Evolutionary conservation across 345 rosid species (phyloP), one percentile per base, ranked within the genome.

Genomic region (Linum lewisii): DNA sequence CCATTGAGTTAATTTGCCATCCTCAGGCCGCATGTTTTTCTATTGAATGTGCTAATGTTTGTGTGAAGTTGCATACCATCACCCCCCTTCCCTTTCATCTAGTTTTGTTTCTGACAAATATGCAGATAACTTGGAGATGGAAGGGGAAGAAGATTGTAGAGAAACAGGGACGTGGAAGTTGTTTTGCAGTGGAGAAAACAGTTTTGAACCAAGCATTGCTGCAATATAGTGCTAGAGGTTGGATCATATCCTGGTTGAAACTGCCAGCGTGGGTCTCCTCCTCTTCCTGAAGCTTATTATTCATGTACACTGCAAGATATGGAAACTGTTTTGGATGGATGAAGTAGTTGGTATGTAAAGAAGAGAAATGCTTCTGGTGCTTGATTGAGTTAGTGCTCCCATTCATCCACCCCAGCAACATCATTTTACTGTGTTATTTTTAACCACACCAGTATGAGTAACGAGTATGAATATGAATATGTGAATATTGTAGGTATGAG

Each of bases 291-390:
- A 26, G 45, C 55, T 59, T 61, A 58, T 54, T 62, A 24, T 59
- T 63, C 18, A n/a, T 49, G 32, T 42, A 59, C 53, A 23, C 65
- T 26, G 47, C 18, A 11, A 34, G 38, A 34, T 34, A 34, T 11
- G 7, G 38, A 11, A 34, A 34, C 38, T 11, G 38, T 11, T 34
- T 60, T 19, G 5, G 45, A 68, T 63, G 69, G 72, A 50, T 69
- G 57, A 71, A 63, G 58, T 60, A 60, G 59, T 53, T 42, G 47
- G 47, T 42, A 42, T 42, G 15, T 42, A 42, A 42, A 42, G 47
- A 42, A 42, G 47, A 16, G 54, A 75, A 64, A 71, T 64, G 78
- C 79, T 73, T 75, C 79, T 72, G 79, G 79, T 73, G 77, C 68
- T 69, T 65, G 47, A 11, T 42, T 69, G 66, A 54, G 81, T 42